phyloP scores from a whole-genome alignment of 192 early-diverging fungal genomes.

The Linnemannia exigua region DNA sequence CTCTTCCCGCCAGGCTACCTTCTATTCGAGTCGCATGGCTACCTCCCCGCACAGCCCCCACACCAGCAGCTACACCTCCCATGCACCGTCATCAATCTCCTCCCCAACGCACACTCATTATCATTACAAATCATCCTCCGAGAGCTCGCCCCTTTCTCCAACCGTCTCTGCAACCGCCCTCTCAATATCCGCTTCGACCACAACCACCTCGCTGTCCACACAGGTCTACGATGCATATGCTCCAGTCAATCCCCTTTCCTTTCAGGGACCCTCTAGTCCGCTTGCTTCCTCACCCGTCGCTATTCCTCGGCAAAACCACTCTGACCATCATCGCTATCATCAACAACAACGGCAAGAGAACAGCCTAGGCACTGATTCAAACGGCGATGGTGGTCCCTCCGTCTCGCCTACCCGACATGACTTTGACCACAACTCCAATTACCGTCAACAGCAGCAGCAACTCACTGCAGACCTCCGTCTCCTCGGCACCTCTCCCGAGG shows the following conservation, averaged over 20 bases:
- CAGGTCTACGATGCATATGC: conserved; percentile 13
- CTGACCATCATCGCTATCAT: conserved; percentile 2
- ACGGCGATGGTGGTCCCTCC: not conserved
- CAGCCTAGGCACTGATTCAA: conserved; percentile 6
- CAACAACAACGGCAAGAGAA: conserved; percentile 1
- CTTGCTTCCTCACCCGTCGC: conserved; percentile 6
- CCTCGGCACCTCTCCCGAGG: conserved; percentile 44
- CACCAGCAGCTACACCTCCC: not conserved
- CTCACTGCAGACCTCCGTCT: conserved; percentile 15
- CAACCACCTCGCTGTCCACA: conserved; percentile 6
- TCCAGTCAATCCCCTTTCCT: not conserved
- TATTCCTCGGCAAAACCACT: conserved; percentile 19
- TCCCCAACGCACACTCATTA: conserved; percentile 32
- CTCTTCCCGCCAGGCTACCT: not conserved
- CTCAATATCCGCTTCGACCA: conserved; percentile 15
- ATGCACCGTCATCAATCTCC: conserved; percentile 3
- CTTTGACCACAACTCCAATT: not conserved
- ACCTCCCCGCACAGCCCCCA: not conserved
- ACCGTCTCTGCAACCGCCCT: conserved; percentile 17
- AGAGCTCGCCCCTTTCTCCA: conserved; percentile 19
- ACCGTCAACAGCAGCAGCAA: conserved; percentile 19
- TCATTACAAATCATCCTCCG: conserved; percentile 18
- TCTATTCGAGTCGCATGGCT: not conserved
- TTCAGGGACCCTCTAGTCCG: not conserved
- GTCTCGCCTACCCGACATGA: not conserved